These are phyloP conservation scores for Helenozyma rhizophorensis DNA, from an alignment of 805 yeast genomes.

Conservation along the genomic window DNA sequence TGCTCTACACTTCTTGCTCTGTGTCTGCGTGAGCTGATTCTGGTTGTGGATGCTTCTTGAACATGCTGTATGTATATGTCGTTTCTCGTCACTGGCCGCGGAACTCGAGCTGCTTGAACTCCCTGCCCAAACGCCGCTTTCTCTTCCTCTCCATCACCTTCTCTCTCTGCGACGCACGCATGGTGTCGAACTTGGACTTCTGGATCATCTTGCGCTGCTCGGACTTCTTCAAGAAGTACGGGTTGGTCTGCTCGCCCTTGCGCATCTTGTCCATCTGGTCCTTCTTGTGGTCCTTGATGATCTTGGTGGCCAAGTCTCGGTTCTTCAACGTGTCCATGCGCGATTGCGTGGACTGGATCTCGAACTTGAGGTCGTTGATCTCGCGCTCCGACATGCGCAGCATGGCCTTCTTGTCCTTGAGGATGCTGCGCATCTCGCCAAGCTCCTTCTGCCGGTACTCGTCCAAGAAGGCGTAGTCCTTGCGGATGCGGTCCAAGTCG, in stretches of 20 bases:
- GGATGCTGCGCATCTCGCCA: constrained; percentile 47
- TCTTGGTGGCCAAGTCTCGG: constrained; percentile 68
- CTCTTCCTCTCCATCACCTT: constrained; percentile 85
- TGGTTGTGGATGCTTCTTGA: too few relatives aligned
- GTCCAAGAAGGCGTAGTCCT: constrained; percentile 80
- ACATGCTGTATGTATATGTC: too few relatives aligned
- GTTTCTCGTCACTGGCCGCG: too few relatives aligned
- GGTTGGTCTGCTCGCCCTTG: constrained; percentile 45
- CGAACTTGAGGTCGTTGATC: constrained; percentile 47
- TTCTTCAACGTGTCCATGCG: constrained; percentile 64
- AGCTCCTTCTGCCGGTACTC: constrained; percentile 79
- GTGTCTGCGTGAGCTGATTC: too few relatives aligned
- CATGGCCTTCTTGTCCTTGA: constrained; percentile 50
- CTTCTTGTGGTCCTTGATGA: constrained; percentile 56
- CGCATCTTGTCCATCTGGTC: constrained; percentile 44
- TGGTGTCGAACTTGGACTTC: constrained; percentile 69
- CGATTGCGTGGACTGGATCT: constrained; percentile 61
- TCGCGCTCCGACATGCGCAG: constrained; percentile 42
- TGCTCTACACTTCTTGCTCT: too few relatives aligned
- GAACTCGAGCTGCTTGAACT: constrained; percentile 53
- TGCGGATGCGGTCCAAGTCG: constrained; percentile 60
- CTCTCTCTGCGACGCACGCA: constrained; percentile 69
- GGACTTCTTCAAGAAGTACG: constrained; percentile 59
- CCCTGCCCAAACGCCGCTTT: constrained; percentile 79
- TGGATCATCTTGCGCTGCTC: constrained; percentile 73